Conservation (phyloP, 1,284 basidiomycete species). For the Naganishia liquefaciens region DNA sequence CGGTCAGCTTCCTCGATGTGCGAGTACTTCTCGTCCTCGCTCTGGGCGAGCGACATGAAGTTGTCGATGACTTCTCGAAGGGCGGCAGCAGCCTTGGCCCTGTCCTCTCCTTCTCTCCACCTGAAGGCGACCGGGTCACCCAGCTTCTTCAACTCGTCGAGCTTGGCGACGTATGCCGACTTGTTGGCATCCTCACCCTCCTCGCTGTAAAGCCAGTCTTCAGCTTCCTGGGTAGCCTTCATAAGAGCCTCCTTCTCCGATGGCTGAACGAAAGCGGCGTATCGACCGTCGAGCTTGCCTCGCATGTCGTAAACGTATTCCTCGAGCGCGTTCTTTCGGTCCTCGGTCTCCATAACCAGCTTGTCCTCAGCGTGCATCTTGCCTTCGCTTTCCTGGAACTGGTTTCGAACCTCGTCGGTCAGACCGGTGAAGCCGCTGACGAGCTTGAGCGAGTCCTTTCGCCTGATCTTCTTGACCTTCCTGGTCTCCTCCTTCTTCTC, state of each 20-base stretch:
- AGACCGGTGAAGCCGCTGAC: constrained; percentile 66
- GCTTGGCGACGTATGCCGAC: constrained; percentile 77
- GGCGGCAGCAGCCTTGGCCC: constrained; percentile 67
- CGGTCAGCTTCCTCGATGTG: constrained; percentile 88
- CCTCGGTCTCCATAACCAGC: constrained; percentile 92
- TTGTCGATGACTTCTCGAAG: constrained; percentile 82
- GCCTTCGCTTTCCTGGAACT: constrained; percentile 73
- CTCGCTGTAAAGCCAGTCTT: constrained; percentile 93
- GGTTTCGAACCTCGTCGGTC: constrained; percentile 65
- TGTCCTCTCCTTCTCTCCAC: constrained; percentile 76
- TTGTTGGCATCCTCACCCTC: constrained; percentile 93
- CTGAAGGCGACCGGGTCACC: constrained; percentile 82
- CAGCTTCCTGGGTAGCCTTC: constrained; percentile 68
- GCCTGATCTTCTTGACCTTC: constrained; percentile 65
- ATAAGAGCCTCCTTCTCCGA: constrained; percentile 76
- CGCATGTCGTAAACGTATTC: constrained; percentile 95
- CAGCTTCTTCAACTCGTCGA: constrained; percentile 75
- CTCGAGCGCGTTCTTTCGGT: constrained; percentile 94
- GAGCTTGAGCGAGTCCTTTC: constrained; percentile 77
- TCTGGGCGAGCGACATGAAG: constrained; percentile 78
- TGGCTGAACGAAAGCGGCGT: constrained; percentile 68
- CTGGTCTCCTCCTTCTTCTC: constrained; percentile 69
- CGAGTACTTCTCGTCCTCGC: constrained; percentile 74
- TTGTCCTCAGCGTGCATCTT: constrained; percentile 87
- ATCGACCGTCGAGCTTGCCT: constrained; percentile 83